Evolutionary conservation across 306 rosid species (phyloP).

Genomic region (Fagus crenata): DNA sequence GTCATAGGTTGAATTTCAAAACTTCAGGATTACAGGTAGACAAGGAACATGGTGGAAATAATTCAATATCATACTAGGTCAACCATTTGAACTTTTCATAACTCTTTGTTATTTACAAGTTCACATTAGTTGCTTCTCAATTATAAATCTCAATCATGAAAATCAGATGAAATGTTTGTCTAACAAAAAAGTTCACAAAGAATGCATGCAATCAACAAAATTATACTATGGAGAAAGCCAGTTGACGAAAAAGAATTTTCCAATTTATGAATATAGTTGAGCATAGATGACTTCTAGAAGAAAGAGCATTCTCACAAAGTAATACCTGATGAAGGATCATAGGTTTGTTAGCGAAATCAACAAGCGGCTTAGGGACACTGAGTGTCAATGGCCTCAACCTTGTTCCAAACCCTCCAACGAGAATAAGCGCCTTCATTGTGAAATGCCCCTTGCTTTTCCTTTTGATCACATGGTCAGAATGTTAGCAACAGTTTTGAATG

Average conservation of each 20-base stretch:
- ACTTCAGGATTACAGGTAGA: no score
- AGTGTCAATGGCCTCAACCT: conserved; percentile 99
- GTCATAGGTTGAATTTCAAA: no score
- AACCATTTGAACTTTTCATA: conserved; percentile 22
- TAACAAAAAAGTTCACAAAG: neutral
- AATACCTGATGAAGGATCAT: conserved; percentile 99
- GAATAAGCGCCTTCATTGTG: conserved; percentile 95
- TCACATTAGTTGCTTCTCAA: conserved; percentile 1
- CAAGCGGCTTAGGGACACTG: conserved; percentile 98
- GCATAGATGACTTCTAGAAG: neutral
- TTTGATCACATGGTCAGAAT: conserved; percentile 2
- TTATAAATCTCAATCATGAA: conserved; percentile 8
- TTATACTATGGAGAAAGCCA: conserved; percentile 16
- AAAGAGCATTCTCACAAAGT: conserved; percentile 17
- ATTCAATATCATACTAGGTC: conserved; percentile 6
- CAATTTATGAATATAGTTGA: conserved; percentile 11
- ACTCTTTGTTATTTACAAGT: neutral
- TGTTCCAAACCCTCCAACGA: conserved; percentile 98
- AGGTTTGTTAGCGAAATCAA: conserved; percentile 98
- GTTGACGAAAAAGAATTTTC: conserved; percentile 8
- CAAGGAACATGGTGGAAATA: no score
- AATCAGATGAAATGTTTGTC: conserved; percentile 4
- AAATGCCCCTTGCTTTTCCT: conserved; percentile 45
- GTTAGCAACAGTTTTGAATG: conserved; percentile 20
- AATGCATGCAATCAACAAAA: neutral